phyloP scores from a whole-genome alignment of 1,139 yeast species.

The Hanseniaspora uvarum region DNA sequence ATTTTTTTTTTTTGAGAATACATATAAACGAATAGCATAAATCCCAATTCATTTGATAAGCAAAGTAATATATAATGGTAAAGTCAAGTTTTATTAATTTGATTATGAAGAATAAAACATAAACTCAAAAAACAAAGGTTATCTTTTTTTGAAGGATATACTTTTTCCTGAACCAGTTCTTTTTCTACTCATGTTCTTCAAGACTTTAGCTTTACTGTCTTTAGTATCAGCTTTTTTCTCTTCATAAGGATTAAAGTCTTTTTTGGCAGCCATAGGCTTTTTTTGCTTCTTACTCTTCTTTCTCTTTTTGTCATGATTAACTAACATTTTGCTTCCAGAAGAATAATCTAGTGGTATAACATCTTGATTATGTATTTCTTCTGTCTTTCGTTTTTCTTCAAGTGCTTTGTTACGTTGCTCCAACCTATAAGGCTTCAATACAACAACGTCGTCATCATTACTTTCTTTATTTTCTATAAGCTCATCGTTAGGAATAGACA shows the following conservation, averaged over 20 bases:
- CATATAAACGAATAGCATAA: background rate
- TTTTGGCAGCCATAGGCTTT: conserved; percentile 34
- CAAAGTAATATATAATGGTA: background rate
- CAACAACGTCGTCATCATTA: conserved; percentile 28
- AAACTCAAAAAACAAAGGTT: background rate
- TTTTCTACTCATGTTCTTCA: conserved; percentile 35
- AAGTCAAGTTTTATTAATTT: background rate
- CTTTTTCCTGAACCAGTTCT: conserved; percentile 40
- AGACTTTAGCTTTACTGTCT: conserved; percentile 35
- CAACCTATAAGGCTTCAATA: conserved; percentile 34
- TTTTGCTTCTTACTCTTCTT: conserved; percentile 26
- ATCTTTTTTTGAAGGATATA: conserved; percentile 37
- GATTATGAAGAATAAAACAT: background rate
- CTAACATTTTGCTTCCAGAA: conserved; percentile 41
- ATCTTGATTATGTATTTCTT: conserved; percentile 19
- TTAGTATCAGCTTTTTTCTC: conserved; percentile 35
- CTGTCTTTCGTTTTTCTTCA: conserved; percentile 23
- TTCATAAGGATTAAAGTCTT: conserved; percentile 53
- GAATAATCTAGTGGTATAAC: conserved; percentile 38
- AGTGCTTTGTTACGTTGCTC: conserved; percentile 32
- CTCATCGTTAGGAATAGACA: background rate
- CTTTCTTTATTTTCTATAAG: background rate
- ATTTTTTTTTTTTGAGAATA: background rate
- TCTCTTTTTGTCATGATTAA: conserved; percentile 22
- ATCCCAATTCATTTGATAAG: background rate